Percentiles rank a stretch among this genome's conserved stretches.
These are phyloP conservation scores for Effrenium voratum DNA, from an alignment of 73 alveolate species.

Conservation along the genomic window DNA sequence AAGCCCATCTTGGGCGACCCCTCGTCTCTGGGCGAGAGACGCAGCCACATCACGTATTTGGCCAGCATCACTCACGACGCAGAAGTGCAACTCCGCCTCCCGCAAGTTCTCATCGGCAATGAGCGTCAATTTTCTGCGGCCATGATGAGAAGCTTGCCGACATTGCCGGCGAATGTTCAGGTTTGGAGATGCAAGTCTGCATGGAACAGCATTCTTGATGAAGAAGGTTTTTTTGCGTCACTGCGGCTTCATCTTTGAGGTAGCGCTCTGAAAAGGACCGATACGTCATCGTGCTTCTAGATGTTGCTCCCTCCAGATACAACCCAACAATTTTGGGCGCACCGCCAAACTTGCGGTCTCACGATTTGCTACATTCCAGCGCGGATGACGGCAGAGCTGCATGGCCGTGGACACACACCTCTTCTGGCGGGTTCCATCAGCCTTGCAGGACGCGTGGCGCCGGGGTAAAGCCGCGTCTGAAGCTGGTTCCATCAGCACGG, in stretches of 20 bases:
- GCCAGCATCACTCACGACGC: conserved; percentile 15
- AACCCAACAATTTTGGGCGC: background rate
- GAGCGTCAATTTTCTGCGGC: conserved; percentile 10
- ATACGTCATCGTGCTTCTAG: background rate
- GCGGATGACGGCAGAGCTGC: background rate
- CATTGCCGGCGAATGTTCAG: background rate
- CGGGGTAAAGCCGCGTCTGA: background rate
- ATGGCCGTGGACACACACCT: conserved; percentile 22
- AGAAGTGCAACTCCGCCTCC: background rate
- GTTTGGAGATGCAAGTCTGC: conserved; percentile 33
- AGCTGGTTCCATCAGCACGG: background rate
- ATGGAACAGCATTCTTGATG: background rate
- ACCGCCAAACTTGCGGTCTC: background rate
- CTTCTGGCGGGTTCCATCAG: background rate
- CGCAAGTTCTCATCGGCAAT: conserved; percentile 29
- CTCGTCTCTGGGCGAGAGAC: background rate
- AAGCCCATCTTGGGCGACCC: background rate
- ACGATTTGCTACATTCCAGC: conserved; percentile 3
- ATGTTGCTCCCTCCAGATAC: background rate
- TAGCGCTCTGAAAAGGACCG: background rate
- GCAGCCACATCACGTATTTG: background rate
- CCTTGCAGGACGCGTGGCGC: background rate
- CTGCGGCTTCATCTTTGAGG: background rate
- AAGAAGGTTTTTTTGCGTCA: background rate
- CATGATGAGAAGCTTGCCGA: background rate